Conservation (phyloP, 345 rosid species). For the Cochlearia excelsa region DNA sequence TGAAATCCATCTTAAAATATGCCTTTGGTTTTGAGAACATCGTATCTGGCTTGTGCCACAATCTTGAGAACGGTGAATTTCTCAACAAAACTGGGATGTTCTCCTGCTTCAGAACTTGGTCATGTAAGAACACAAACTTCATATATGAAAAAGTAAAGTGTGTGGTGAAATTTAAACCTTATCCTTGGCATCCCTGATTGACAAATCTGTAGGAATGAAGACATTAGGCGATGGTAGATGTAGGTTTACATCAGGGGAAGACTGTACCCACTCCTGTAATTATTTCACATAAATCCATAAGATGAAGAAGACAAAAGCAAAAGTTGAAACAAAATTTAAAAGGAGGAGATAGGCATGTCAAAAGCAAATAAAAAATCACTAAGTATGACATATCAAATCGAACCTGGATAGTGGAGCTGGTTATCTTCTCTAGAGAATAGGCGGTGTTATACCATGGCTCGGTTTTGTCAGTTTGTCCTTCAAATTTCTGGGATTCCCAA, state of each 20-base stretch:
- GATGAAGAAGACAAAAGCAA: not conserved
- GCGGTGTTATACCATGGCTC: slow-evolving; percentile 97
- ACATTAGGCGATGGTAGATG: slow-evolving; percentile 70
- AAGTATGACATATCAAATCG: slow-evolving; percentile 18
- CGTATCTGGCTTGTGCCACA: slow-evolving; percentile 91
- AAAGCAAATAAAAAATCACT: not conserved
- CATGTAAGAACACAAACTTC: slow-evolving; percentile 20
- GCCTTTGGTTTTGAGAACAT: slow-evolving; percentile 79
- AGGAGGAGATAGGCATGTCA: not conserved
- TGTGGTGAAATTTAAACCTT: slow-evolving; percentile 45
- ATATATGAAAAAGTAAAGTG: not conserved
- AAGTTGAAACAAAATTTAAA: not conserved
- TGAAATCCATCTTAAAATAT: slow-evolving; percentile 71
- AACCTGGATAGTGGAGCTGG: slow-evolving; percentile 61
- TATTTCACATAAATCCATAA: slow-evolving; percentile 22
- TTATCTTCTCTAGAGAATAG: slow-evolving; percentile 63
- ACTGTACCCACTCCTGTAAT: slow-evolving; percentile 74
- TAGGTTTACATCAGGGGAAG: slow-evolving; percentile 60
- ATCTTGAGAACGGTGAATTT: slow-evolving; percentile 57
- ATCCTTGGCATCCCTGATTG: slow-evolving; percentile 55
- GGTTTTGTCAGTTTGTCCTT: slow-evolving; percentile 62
- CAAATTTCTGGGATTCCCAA: slow-evolving; percentile 92
- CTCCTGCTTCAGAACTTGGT: slow-evolving; percentile 47
- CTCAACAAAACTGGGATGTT: slow-evolving; percentile 58
- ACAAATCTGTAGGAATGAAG: slow-evolving; percentile 82